These are phyloP conservation scores for Gonium pectorale DNA, from an alignment of 139 green algal species.

Conservation along the genomic window DNA sequence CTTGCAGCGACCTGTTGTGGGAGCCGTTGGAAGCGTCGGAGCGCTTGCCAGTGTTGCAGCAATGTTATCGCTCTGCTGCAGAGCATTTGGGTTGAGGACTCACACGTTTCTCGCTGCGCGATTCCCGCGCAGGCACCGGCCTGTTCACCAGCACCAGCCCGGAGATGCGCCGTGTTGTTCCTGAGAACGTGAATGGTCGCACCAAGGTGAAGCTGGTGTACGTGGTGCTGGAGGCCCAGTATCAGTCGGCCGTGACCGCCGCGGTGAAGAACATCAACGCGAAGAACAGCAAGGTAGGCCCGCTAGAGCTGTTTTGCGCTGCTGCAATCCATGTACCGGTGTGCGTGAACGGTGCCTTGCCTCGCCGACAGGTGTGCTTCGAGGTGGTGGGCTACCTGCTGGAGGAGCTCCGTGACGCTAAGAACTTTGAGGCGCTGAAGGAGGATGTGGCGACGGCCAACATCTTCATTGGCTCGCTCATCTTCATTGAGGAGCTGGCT, in stretches of 20 bases:
- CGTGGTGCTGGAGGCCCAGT: slow-evolving; percentile 98
- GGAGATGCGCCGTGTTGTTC: slow-evolving; percentile 87
- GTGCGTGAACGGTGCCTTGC: background rate
- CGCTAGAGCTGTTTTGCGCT: background rate
- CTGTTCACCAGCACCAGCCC: slow-evolving; percentile 95
- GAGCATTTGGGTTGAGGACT: too few species aligned
- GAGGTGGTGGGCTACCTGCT: slow-evolving; percentile 98
- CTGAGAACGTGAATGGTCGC: slow-evolving; percentile 70
- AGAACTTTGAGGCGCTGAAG: slow-evolving; percentile 94
- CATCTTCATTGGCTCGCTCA: slow-evolving; percentile 99
- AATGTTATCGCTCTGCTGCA: too few species aligned
- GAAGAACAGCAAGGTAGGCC: slow-evolving; percentile 73
- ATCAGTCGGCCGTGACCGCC: slow-evolving; percentile 90
- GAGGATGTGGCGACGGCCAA: slow-evolving; percentile 92
- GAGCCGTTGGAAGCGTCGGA: too few species aligned
- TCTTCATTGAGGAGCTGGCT: slow-evolving; percentile 99
- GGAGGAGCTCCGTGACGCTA: slow-evolving; percentile 94
- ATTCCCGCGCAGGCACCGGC: slow-evolving; percentile 61
- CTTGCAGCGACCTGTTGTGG: too few species aligned
- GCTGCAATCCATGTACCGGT: too few species aligned
- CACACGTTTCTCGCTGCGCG: too few species aligned
- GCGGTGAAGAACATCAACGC: slow-evolving; percentile 95
- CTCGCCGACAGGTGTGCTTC: slow-evolving; percentile 80
- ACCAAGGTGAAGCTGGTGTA: slow-evolving; percentile 96
- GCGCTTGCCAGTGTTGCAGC: too few species aligned